Percentiles rank a stretch among this genome's conserved stretches.
Evolutionary conservation across 805 yeast species (phyloP).

Genomic region (Cyberlindnera suaveolens): DNA sequence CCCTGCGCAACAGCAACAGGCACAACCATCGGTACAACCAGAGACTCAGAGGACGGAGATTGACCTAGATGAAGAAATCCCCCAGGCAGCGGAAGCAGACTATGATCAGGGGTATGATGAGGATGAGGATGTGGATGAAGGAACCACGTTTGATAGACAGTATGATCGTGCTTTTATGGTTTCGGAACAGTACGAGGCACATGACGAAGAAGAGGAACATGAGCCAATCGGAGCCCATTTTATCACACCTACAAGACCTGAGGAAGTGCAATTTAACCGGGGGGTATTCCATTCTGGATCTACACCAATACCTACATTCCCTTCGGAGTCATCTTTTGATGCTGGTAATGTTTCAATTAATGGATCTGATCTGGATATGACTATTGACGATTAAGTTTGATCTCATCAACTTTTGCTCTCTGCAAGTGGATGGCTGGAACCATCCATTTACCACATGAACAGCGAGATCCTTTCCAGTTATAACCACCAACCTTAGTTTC

Average conservation of each 20-base stretch:
- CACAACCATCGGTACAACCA: slow-evolving; percentile 3
- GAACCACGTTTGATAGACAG: slow-evolving; percentile 17
- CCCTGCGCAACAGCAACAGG: neutral
- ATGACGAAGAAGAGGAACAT: slow-evolving; percentile 6
- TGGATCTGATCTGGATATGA: slow-evolving; percentile 38
- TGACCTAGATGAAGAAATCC: slow-evolving; percentile 12
- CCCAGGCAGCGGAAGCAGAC: slow-evolving; percentile 20
- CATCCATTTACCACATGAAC: slow-evolving; percentile 95
- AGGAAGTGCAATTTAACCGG: neutral
- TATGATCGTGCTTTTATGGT: slow-evolving; percentile 23
- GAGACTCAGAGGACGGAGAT: neutral
- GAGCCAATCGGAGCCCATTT: slow-evolving; percentile 5
- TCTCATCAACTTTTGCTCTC: slow-evolving; percentile 71
- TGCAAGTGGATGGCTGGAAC: slow-evolving; percentile 84
- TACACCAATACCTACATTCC: neutral
- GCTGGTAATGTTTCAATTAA: slow-evolving; percentile 24
- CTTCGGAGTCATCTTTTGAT: slow-evolving; percentile 14
- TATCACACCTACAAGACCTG: slow-evolving; percentile 15
- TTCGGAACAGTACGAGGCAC: slow-evolving; percentile 20
- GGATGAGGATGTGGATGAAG: slow-evolving; percentile 24
- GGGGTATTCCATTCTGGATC: neutral
- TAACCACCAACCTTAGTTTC: slow-evolving; percentile 82
- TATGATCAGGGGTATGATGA: slow-evolving; percentile 37
- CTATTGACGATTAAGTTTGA: slow-evolving; percentile 28
- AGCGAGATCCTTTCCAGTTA: slow-evolving; percentile 90